Conservation (phyloP, 2,329 filamentous ascomycete genomes). For the Neonectria hederae region DNA sequence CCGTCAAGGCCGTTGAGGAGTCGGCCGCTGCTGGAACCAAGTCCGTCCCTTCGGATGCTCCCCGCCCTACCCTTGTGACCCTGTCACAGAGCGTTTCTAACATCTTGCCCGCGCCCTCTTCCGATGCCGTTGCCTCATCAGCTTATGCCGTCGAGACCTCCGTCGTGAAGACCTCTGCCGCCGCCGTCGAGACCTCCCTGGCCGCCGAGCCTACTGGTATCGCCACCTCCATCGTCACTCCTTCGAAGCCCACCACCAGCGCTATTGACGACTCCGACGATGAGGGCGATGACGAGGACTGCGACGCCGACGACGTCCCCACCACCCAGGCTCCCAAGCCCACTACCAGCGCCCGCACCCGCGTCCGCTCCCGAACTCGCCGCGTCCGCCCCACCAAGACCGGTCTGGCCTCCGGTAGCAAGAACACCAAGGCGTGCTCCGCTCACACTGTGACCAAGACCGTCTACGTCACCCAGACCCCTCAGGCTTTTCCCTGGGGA, state of each 20-base stretch:
- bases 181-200: background rate
- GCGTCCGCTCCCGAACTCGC: conserved; percentile 24
- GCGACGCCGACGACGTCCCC: conserved; percentile 18
- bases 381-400: conserved; percentile 24
- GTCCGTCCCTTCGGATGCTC: conserved; percentile 26
- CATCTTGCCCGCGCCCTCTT: conserved; percentile 22
- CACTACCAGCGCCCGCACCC: conserved; percentile 12
- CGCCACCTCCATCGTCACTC: conserved; percentile 19
- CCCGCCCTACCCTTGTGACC: conserved; percentile 32
- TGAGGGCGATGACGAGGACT: conserved; percentile 16
- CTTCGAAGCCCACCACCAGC: conserved; percentile 4
- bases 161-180: conserved; percentile 6
- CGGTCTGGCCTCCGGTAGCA: conserved; percentile 11
- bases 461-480: conserved; percentile 38
- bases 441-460: conserved; percentile 34
- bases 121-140: conserved; percentile 6
- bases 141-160: conserved; percentile 7
- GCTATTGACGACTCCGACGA: conserved; percentile 4
- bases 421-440: conserved; percentile 22
- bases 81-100: conserved; percentile 28
- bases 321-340: conserved; percentile 20
- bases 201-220: conserved; percentile 18
- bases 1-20: conserved; percentile 26
- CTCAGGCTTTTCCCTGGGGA: conserved; percentile 6
- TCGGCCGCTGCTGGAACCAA: conserved; percentile 2